phyloP scores from a whole-genome alignment of 202 grass and related monocot species.

The Panicum virgatum region DNA sequence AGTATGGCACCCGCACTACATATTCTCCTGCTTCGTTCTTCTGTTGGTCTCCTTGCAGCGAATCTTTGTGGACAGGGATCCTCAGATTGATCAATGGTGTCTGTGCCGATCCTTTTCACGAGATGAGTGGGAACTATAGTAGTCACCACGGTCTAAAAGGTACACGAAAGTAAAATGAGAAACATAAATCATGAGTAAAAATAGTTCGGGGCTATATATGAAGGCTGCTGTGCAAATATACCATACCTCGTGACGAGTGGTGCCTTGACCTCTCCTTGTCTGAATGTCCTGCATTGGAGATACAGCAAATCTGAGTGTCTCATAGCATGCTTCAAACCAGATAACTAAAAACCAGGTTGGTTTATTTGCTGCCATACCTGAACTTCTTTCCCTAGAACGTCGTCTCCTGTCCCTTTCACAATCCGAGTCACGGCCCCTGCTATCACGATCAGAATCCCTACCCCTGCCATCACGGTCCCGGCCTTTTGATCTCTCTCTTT shows the following conservation, averaged over 20 bases:
- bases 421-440: conserved; percentile 61
- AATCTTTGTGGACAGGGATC: background rate
- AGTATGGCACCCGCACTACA: background rate
- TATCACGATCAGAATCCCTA: conserved; percentile 70
- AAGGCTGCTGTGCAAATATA: conserved; percentile 33
- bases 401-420: conserved; percentile 63
- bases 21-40: background rate
- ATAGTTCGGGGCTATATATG: background rate
- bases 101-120: conserved; percentile 78
- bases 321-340: background rate
- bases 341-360: conserved; percentile 14
- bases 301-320: conserved; percentile 12
- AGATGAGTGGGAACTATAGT: conserved; percentile 57
- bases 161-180: conserved; percentile 18
- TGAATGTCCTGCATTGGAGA: conserved; percentile 52
- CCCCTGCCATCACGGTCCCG: conserved; percentile 53
- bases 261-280: conserved; percentile 70
- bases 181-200: background rate
- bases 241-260: conserved; percentile 72
- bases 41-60: background rate
- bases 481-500: conserved; percentile 65
- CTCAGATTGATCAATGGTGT: conserved; percentile 40
- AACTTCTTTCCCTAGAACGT: conserved; percentile 61
- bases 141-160: conserved; percentile 53
- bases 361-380: conserved; percentile 50